A percentile compares a stretch with the other conserved stretches of the same genome.
These are phyloP conservation scores for Venturia aucupariae DNA, from an alignment of 2,329 filamentous ascomycete genomes.

Conservation along the genomic window DNA sequence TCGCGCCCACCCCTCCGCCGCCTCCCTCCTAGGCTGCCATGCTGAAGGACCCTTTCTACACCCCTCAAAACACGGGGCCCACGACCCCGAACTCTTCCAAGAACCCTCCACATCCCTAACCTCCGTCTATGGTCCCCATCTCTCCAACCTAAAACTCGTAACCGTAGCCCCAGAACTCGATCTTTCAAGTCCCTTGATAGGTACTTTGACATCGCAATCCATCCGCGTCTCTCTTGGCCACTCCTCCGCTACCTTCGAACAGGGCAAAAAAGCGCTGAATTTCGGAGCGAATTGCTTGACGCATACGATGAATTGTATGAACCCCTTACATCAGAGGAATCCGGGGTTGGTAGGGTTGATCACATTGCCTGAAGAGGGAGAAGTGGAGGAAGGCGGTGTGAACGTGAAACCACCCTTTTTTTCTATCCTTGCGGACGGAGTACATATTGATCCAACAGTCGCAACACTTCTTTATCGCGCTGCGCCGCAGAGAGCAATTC, in stretches of 20 bases:
- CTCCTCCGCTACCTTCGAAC: conserved; percentile 38
- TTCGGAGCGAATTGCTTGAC: conserved; percentile 45
- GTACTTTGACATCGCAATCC: conserved; percentile 29
- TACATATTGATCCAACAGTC: conserved; percentile 44
- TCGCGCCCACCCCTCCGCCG: conserved; percentile 32
- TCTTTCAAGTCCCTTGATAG: conserved; percentile 34
- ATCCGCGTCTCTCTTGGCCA: conserved; percentile 43
- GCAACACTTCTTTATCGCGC: conserved; percentile 40
- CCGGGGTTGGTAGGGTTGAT: conserved; percentile 42
- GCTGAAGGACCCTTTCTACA: conserved; percentile 48
- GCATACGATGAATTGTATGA: conserved; percentile 48
- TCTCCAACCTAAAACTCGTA: conserved; percentile 38
- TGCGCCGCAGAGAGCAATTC: conserved; percentile 38
- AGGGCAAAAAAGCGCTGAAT: conserved; percentile 36
- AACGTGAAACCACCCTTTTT: conserved; percentile 34
- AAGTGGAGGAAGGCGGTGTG: not conserved
- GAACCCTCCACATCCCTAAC: conserved; percentile 24
- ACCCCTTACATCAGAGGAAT: conserved; percentile 39
- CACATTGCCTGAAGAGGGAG: conserved; percentile 21
- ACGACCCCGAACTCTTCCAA: conserved; percentile 38
- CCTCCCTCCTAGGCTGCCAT: conserved; percentile 48
- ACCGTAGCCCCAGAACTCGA: conserved; percentile 45
- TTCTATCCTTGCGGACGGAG: conserved; percentile 44
- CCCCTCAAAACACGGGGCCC: conserved; percentile 45
- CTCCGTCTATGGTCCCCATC: conserved; percentile 39